phyloP scores from a whole-genome alignment of 1,284 basidiomycete species.

The Ustilago vetiveriae region DNA sequence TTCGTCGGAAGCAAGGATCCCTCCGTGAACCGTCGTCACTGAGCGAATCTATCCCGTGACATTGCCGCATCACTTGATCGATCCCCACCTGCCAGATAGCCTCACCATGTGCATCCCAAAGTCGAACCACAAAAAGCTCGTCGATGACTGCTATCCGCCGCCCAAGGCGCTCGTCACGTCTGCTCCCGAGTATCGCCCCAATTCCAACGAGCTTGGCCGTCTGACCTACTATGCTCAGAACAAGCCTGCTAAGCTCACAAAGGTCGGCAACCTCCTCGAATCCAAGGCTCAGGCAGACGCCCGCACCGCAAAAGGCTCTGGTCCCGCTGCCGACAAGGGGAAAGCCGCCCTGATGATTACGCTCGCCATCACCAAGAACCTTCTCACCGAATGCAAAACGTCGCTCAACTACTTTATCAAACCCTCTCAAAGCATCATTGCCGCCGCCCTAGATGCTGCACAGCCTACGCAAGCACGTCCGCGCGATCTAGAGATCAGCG shows the following conservation, averaged over 20 bases:
- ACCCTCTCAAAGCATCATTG: slow-evolving; percentile 79
- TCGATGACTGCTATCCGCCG: slow-evolving; percentile 89
- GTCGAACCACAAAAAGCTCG: slow-evolving; percentile 84
- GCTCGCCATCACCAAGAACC: slow-evolving; percentile 81
- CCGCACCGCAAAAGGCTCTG: slow-evolving; percentile 74
- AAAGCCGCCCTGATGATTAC: slow-evolving; percentile 87
- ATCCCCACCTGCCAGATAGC: too few species aligned
- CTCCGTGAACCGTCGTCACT: too few species aligned
- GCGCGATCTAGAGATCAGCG: slow-evolving; percentile 82
- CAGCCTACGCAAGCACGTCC: slow-evolving; percentile 61
- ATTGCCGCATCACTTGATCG: too few species aligned
- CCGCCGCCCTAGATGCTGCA: slow-evolving; percentile 74
- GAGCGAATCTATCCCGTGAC: too few species aligned
- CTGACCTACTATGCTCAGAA: slow-evolving; percentile 92
- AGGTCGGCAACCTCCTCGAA: slow-evolving; percentile 84
- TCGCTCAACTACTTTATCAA: slow-evolving; percentile 85
- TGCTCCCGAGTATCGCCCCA: slow-evolving; percentile 75
- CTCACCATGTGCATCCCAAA: slow-evolving; percentile 70
- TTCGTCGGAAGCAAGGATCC: too few species aligned
- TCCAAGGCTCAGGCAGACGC: slow-evolving; percentile 78
- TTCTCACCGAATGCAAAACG: slow-evolving; percentile 88
- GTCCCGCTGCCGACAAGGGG: slow-evolving; percentile 74
- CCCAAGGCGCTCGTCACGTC: slow-evolving; percentile 79
- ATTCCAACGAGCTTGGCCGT: slow-evolving; percentile 82
- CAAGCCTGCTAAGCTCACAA: slow-evolving; percentile 86